A percentile compares a stretch with the other conserved stretches of the same genome.
phyloP scores from a whole-genome alignment of 805 yeast species.

The Saitoella complicata region DNA sequence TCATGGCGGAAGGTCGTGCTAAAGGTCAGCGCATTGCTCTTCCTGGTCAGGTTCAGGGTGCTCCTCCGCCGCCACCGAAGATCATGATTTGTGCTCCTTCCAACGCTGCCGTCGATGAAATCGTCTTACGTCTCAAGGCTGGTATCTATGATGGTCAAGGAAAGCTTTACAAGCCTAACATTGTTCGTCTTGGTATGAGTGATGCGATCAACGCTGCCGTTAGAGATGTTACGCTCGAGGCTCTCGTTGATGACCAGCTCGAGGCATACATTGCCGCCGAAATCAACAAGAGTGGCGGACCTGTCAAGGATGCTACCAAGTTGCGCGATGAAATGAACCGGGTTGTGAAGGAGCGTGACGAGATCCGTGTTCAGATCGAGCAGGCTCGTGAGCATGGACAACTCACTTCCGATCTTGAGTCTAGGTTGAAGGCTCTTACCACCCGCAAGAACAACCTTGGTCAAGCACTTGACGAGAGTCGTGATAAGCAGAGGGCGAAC shows the following conservation, averaged over 20 bases:
- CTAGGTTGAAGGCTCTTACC: conserved; percentile 39
- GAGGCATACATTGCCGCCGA: conserved; percentile 18
- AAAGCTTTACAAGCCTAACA: conserved; percentile 33
- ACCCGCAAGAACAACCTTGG: conserved; percentile 53
- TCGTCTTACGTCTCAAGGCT: conserved; percentile 60
- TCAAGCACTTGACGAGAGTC: conserved; percentile 54
- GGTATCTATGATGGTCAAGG: conserved; percentile 41
- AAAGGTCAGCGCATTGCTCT: conserved; percentile 7
- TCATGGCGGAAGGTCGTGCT: conserved; percentile 18
- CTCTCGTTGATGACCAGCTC: conserved; percentile 52
- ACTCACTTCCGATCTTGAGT: conserved; percentile 18
- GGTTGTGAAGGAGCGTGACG: conserved; percentile 42
- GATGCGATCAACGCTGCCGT: conserved; percentile 79
- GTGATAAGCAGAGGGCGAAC: conserved; percentile 56
- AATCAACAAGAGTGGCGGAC: conserved; percentile 13
- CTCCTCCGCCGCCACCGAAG: too few relatives aligned
- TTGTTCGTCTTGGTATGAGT: conserved; percentile 78
- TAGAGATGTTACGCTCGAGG: conserved; percentile 70
- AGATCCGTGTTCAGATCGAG: conserved; percentile 29
- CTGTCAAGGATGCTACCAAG: conserved; percentile 20
- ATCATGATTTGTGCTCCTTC: conserved; percentile 92
- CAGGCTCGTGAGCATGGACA: conserved; percentile 16
- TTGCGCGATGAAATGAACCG: conserved; percentile 36
- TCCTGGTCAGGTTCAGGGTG: conserved; percentile 26
- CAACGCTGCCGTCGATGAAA: conserved; percentile 96